Evolutionary conservation across 306 rosid genomes (phyloP), one percentile per base, ranked within the genome.

Genomic region (Trifolium dubium): DNA sequence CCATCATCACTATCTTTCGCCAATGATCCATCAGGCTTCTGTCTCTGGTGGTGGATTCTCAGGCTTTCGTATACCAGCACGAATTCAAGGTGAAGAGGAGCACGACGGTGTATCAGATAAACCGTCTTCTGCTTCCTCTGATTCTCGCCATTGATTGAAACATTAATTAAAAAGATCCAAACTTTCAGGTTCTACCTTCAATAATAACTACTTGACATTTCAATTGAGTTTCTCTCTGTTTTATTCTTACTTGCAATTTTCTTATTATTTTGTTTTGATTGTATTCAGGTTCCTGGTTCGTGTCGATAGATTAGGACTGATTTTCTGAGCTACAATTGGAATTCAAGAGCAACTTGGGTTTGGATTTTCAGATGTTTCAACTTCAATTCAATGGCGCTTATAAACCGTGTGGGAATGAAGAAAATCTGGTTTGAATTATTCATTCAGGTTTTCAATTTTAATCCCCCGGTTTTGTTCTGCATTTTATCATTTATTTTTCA

Each of bases 41-140:
- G 37, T 82, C 10, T 67, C 96, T 8, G 79, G 85, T 63, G 85
- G 91, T 69, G 90, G 81, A 28, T 91, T 89, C 89, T 77, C 98
- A 35, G 89, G 96, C 56, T 93, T 93, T 63, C 87, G 77, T 35
- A 79, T 91, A 8, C 98, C 98, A 15, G 90, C 97, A 86, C 95
- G 95, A 79, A 85, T 91, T 80, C 96, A 89, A 77, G 96, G 98
- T 83, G 97, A 87, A 50, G 98, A 91, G 97, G 97, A 91, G 58
- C 96, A 94, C 74, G 94, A 87, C 69, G 96, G 97, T 83, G 75
- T 88, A 69, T 88, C 94, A 5, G 91, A 86, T 61, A 94, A 88
- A 86, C 98, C 96, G 84, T 94, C 98, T 83, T 91, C 98, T 89
- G 98, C 97, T 88, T 94, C 97, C 92, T 94, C 98, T 50, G 91